phyloP scores from a whole-genome alignment of 2,329 filamentous ascomycete species.

The Chrysosporium queenslandicum region DNA sequence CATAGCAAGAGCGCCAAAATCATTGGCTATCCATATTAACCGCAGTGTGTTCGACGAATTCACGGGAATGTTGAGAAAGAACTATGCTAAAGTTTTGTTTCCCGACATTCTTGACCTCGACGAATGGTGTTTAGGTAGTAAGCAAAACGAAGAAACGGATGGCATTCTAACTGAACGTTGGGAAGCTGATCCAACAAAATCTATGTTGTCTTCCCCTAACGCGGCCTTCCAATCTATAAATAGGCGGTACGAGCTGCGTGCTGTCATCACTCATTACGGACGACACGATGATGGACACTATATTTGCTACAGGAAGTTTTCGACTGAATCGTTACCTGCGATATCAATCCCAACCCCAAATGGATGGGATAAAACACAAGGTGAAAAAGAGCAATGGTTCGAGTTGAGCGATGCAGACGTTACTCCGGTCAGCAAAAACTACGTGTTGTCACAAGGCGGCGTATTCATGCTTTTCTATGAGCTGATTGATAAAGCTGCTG shows the following conservation, averaged over 20 bases:
- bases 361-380: conserved; percentile 27
- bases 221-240: conserved; percentile 42
- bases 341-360: conserved; percentile 26
- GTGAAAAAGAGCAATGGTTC: conserved; percentile 61
- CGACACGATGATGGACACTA: conserved; percentile 94
- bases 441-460: conserved; percentile 63
- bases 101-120: conserved; percentile 64
- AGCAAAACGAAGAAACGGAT: conserved; percentile 23
- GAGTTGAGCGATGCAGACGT: conserved; percentile 84
- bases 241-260: conserved; percentile 62
- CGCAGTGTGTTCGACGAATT: conserved; percentile 80
- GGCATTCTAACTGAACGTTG: conserved; percentile 51
- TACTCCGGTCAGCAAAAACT: conserved; percentile 58
- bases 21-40: conserved; percentile 79
- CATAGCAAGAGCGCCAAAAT: conserved; percentile 69
- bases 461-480: conserved; percentile 99
- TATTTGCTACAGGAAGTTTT: conserved; percentile 65
- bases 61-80: conserved; percentile 73
- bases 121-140: conserved; percentile 71
- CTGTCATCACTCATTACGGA: conserved; percentile 80
- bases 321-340: conserved; percentile 24
- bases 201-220: conserved; percentile 60
- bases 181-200: conserved; percentile 56
- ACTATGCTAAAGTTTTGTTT: conserved; percentile 68
- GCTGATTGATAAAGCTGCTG: conserved; percentile 43